Base-by-base conservation (phyloP, 2,329 filamentous ascomycete genomes). In the Hypocreales sp. region DNA sequence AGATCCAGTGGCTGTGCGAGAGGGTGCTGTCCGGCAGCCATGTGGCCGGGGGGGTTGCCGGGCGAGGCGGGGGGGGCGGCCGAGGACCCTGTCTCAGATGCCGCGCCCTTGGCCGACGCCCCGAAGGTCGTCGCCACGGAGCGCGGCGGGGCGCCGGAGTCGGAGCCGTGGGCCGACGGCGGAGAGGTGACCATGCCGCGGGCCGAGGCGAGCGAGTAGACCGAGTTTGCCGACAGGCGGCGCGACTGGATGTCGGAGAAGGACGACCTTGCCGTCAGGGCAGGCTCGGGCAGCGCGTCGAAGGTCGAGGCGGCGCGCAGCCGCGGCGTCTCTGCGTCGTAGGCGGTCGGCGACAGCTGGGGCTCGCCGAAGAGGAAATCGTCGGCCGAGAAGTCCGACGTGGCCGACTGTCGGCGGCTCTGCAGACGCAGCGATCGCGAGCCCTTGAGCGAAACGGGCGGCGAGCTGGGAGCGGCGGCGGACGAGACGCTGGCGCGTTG, bases 141-240 rank as follows among this genome's bases (percentile, higher is more conserved):
- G 33, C 64, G 59, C 31, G 53, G 47, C 29, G 47, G 40, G 23
- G 39, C 41, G 18, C 51, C 50, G 23, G 46, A 47, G 23, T 76
- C 68, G 29, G 67, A 67, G 13, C 64, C 62, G 45, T 60, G 60
- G 13, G 54, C 55, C 27, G 68, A 72, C 12, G 56, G 56, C 18
- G 63, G 57, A 12, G 65, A 63, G 35, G 64, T 45, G 11, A 46
- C 32, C 16, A 60, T 55, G 18, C 60, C 64, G 24, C 65, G 65
- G 28, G 61, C 67, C 5, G 75, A 79, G 24, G 69, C 67, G 15
- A 79, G 53, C 18, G 78, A 82, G 44, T 79, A 78, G 27, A 81
- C 56, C 1, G 79, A 86, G 7, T 76, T 80, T 33, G 77, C 66
- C 15, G 79, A 84, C 45, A 79, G 60, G 27, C 79, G 71, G 41